Base-by-base conservation (phyloP, 306 rosid species). In the Acmispon strigosus region DNA sequence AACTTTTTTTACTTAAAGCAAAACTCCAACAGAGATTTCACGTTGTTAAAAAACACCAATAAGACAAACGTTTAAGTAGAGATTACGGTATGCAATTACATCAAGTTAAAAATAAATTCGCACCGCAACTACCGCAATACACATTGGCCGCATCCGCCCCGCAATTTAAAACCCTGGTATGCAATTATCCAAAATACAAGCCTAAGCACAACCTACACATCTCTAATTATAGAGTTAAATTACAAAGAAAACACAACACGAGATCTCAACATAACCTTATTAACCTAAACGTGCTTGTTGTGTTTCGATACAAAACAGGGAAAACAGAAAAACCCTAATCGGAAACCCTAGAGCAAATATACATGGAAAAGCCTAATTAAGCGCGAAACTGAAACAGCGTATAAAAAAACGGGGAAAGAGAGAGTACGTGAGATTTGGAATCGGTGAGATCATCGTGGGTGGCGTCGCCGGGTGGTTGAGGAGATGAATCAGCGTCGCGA, bases 341-440 rank as follows among this genome's bases (percentile, higher is more conserved):
- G 12, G 22, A 55, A 58, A 22, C 15, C 53, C 18, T 45, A 20
- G 12, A 3, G 7, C n/a, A 63, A 27, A 18, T 22, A 62, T n/a
- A 5, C 32, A 48, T 49, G 27, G 6, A 48, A 82, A 82, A 74
- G 74, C 83, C 86, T 77, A 74, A 73, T 66, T 20, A n/a, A 0
- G 32, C 10, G 2, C 1, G 3, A 42, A 57, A 18, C 4, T 4
- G 27, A 43, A 55, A 55, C 44, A 3, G 27, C 15, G 11, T 4
- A 8, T 3, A 56, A 22, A 20, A 0, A 4, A 37, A 22, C 24
- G 0, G n/a, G 37, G 60, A 16, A 5, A 16, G 8, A 50, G 1
- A 19, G 4, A 8, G 58, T 71, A 94, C 99, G 73, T 76, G 90
- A 71, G 95, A 82, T 84, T 89, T 94, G 75, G 92, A 82, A 72